Base-by-base conservation (phyloP, 768 basidiomycete species). In the Amanita rubescens region DNA sequence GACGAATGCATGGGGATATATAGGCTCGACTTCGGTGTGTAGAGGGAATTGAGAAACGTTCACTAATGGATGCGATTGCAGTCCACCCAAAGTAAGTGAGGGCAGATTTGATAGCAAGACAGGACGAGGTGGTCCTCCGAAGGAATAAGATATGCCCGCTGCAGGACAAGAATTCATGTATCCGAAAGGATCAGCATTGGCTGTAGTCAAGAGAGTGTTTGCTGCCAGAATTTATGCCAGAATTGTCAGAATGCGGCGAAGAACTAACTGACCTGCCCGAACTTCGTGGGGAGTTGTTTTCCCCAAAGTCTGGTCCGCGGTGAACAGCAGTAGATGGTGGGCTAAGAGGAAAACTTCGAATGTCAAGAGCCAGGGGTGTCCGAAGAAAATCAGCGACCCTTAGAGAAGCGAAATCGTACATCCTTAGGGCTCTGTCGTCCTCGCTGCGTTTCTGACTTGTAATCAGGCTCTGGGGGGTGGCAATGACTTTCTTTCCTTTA, bases 1-100 rank as follows among this genome's bases (percentile, higher is more conserved):
- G 9, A 94, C 84, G 64, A 81, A 93, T 33, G 86, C 87, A 51
- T 87, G 80, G 2, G 82, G 68, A 63, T 90, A 74, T 32, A 85
- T 72, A 25, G 88, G 81, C 47, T 76, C 76, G 5, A 78, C 75
- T 19, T 79, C 77, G 1, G 74, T 70, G 12, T 74, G 71, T 55
- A 78, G 66, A 35, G 46, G 34, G n/a, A 30, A 30, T 12, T 43
- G 39, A 44, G 51, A 35, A 43, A 30, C n/a, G 27, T 32, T 20
- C 5, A 39, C 15, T 14, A 51, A 34, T 1, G 11, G 51, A 19
- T 43, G 19, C 19, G 32, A 52, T n/a, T 11, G 41, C n/a, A 22
- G 15, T 22, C 32, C 42, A 52, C 34, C 51, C n/a, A 30, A n/a
- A 15, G 35, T 14, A n/a, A 49, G 27, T 59, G 57, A 32, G 48